Evolutionary conservation across 495 filamentous ascomycete genomes (phyloP), one percentile per base, ranked within the genome.

Genomic region (Mytilinidion resinicola): DNA sequence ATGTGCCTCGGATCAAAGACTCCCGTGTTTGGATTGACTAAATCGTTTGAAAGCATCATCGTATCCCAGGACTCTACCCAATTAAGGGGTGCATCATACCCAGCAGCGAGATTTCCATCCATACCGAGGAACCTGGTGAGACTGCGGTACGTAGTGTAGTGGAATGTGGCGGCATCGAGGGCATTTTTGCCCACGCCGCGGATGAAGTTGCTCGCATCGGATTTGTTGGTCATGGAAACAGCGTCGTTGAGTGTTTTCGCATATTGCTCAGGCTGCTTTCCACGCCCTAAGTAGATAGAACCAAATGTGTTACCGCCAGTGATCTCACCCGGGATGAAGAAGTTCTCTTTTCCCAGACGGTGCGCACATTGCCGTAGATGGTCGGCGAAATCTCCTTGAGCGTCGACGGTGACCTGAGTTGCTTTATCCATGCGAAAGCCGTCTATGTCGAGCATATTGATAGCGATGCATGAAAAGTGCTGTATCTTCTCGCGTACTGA

Each of bases 1-100:
- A 88, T 80, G 64, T 89, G 85, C 12, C 86, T 77, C 7, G 85
- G 85, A 62, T 88, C 85, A 55, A 86, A 86, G 53, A 77, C 70
- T 39, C 82, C 84, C 0, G 78, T 86, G 64, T 84, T 83, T 5
- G 82, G 73, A 56, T 87, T 88, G 57, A 80, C 63, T 52, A 87
- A 58, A 60, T 88, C 85, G 62, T 88, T 87, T 9, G 80, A 83
- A 42, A 72, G 65, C 7, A 87, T 52, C 71, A 88, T 85, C 25
- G 75, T 61, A 37, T 82, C 74, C 85, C 83, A 87, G n/a, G 77
- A 70, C 39, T 82, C 75, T n/a, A 80, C 76, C 78, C 80, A 87
- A 59, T 85, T 25, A 2, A 30, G 7, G 46, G 46, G 46, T 7
- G 46, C 55, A 41, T 57, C 55, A 19, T 51, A 57, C 3, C 81